Percentiles rank a stretch among this genome's conserved stretches.
phyloP scores from a whole-genome alignment of 345 rosid genomes.

The Hibiscus mutabilis region DNA sequence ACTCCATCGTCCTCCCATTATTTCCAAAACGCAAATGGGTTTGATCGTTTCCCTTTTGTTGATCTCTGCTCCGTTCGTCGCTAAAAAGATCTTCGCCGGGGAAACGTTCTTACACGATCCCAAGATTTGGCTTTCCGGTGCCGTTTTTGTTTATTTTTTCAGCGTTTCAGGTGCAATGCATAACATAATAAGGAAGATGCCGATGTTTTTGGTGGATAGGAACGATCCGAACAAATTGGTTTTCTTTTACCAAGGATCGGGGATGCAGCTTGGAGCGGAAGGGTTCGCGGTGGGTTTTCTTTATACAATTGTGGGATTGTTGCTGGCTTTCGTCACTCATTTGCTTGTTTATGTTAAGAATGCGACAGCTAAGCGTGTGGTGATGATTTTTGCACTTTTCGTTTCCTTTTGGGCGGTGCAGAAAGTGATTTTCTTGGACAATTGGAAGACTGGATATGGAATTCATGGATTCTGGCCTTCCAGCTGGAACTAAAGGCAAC shows the following conservation, averaged over 20 bases:
- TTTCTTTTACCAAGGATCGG: constrained; percentile 62
- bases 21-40: constrained; percentile 43
- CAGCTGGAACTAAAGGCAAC: constrained; percentile 15
- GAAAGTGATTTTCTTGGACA: constrained; percentile 55
- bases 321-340: constrained; percentile 57
- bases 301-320: constrained; percentile 65
- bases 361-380: constrained; percentile 35
- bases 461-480: constrained; percentile 73
- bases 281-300: constrained; percentile 66
- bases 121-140: constrained; percentile 51
- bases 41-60: constrained; percentile 20
- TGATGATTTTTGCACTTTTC: constrained; percentile 38
- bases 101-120: constrained; percentile 49
- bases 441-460: constrained; percentile 83
- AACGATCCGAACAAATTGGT: constrained; percentile 43
- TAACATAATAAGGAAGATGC: constrained; percentile 56
- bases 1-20: constrained; percentile 56
- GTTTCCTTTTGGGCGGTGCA: constrained; percentile 64
- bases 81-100: constrained; percentile 41
- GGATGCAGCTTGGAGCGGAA: constrained; percentile 73
- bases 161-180: constrained; percentile 77
- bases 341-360: constrained; percentile 47
- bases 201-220: constrained; percentile 49
- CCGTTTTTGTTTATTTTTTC: constrained; percentile 64
- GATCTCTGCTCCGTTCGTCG: constrained; percentile 36